Base-by-base conservation (phyloP, 2,329 filamentous ascomycete genomes). In the Cryphonectria nitschkei region DNA sequence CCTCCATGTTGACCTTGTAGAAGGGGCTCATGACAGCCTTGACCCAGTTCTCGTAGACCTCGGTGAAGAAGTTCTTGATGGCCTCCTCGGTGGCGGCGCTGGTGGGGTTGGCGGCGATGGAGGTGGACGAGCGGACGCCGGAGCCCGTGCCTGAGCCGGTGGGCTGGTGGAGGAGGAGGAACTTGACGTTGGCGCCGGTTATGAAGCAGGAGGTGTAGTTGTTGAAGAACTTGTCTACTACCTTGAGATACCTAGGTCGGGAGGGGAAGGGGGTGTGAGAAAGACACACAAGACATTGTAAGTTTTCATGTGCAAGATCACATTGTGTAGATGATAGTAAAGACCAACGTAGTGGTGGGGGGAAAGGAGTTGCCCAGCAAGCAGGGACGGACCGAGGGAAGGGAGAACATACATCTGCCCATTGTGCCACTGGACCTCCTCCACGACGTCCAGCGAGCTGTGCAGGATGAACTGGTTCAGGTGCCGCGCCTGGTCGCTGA, bases 11-110 rank as follows among this genome's bases (percentile, higher is more conserved):
- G 69, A 92, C 89, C 68, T 88, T 87, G 84, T 98, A 98, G 80
- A 99, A 99, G 0, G 96, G 96, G 79, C 90, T 98, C 96, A 99
- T 98, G 70, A 95, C 90, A 16, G 95, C 93, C 86, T 99, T 99
- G 74, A 97, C 89, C 91, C 95, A 99, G 75, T 91, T 94, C 82
- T 99, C 96, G 82, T 98, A 98, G 16, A 98, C 93, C 79, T 99
- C 96, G 22, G 88, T 87, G 84, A 99, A 97, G 84, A 98, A 99
- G 81, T 93, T 93, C 79, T 94, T 90, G 76, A 98, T 93, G 5
- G 96, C 95, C 83, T 99, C 96, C 82, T 99, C 96, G 6, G 95
- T 97, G 79, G 95, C 93, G 7, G 94, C 91, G 71, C 91, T 93
- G 2, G 91, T 95, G 0, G 95, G 95, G 80, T 97, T 98, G 75